Evolutionary conservation across 192 early-diverging fungal genomes (phyloP).

Genomic region (Gonapodya sp.): DNA sequence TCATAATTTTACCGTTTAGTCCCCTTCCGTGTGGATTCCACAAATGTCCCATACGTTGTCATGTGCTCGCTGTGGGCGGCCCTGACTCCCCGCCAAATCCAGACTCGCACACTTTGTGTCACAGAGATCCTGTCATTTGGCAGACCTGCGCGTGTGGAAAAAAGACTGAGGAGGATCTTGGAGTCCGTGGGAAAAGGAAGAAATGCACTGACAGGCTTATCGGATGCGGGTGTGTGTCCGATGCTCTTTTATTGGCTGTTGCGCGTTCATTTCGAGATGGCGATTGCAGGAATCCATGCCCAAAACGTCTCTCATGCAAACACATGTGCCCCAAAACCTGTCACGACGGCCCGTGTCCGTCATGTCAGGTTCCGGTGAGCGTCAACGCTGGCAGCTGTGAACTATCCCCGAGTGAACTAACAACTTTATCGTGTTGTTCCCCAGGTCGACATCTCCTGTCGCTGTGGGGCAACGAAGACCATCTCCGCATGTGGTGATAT

Average conservation of each 20-base stretch:
- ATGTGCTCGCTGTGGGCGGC: background rate
- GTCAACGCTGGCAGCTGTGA: background rate
- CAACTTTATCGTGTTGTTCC: background rate
- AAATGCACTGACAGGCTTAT: background rate
- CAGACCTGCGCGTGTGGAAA: background rate
- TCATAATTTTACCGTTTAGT: too few relatives aligned
- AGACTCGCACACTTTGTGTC: background rate
- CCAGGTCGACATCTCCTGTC: background rate
- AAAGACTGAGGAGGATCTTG: background rate
- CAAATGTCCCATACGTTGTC: background rate
- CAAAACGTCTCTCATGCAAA: background rate
- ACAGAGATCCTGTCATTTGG: background rate
- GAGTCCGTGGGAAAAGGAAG: background rate
- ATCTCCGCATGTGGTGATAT: background rate
- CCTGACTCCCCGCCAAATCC: background rate
- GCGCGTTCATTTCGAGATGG: too few relatives aligned
- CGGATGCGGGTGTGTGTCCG: background rate
- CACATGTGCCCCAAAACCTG: background rate
- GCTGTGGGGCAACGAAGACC: background rate
- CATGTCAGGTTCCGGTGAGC: background rate
- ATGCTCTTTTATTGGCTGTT: background rate
- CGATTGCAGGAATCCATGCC: background rate
- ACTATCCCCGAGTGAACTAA: background rate
- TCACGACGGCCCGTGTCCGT: background rate
- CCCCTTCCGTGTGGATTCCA: background rate